Base-by-base conservation (phyloP, 1,284 basidiomycete species). In the Hypsizygus ulmarius region DNA sequence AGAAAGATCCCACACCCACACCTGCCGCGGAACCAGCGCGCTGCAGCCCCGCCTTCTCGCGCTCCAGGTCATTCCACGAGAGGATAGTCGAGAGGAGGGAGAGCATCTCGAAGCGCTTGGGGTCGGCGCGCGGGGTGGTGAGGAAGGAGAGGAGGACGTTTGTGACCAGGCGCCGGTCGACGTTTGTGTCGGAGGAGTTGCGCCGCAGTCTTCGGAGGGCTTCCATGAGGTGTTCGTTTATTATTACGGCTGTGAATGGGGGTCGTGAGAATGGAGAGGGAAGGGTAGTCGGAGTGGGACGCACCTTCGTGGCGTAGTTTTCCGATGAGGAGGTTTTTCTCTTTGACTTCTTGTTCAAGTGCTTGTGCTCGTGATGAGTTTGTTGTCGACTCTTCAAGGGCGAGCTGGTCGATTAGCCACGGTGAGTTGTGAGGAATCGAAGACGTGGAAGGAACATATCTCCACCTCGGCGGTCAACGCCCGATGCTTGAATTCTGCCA, bases 91-190 rank as follows among this genome's bases (percentile, higher is more conserved):
- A 79, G 4, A 99, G 79, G 0, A 99, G 75, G 1, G 81, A 78
- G 9, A 99, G 79, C 87, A 99, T 98, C 70, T 99, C 97, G 66
- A 96, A 99, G 5, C 96, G 83, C 66, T 99, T 99, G 16, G 86
- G 74, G 66, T 99, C 96, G 16, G 84, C 88, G 7, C 97, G 83
- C 7, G 94, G 91, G 0, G 93, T 95, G 6, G 80, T 82, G 43
- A 99, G 75, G 73, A 98, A 99, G 1, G 86, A 84, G n/a, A 99
- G 75, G 8, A 99, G 72, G 37, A 99, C 84, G 62, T 99, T 99
- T 18, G 91, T 97, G 27, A 99, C 93, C 1, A 99, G 81, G 10
- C 93, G 84, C 49, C 91, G 77, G 64, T 99, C 96, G 14, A 99
- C 96, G 53, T 91, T 96, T 43, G 82, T 87, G 51, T 93, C 91